These are phyloP conservation scores for Ascochyta fabae DNA, from an alignment of 2,329 filamentous ascomycete genomes.

Conservation along the genomic window DNA sequence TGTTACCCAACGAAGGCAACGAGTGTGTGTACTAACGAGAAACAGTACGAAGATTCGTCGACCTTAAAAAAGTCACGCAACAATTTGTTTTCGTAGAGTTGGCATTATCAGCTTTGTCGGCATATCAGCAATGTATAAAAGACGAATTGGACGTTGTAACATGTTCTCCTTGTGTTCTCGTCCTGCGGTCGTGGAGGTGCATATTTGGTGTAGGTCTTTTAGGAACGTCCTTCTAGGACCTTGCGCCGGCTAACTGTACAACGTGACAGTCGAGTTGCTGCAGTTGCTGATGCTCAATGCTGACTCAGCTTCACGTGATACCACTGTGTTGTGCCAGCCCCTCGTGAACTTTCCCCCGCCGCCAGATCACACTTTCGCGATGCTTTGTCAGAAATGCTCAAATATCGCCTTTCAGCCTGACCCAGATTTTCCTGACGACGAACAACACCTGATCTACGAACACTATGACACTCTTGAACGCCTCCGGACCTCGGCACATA, in stretches of 20 bases:
- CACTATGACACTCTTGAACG: neutral
- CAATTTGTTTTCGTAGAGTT: conserved; percentile 33
- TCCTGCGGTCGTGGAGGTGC: no score
- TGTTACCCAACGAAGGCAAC: neutral
- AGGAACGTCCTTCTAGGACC: no score
- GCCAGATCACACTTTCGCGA: neutral
- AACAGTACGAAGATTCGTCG: conserved; percentile 39
- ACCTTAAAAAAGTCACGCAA: conserved; percentile 27
- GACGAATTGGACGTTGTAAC: neutral
- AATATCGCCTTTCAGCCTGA: neutral
- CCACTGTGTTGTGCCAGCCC: no score
- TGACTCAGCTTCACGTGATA: no score
- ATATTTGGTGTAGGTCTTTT: no score
- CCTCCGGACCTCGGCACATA: neutral
- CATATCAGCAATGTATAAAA: neutral
- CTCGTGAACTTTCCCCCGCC: no score
- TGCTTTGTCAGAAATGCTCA: neutral
- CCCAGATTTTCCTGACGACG: neutral
- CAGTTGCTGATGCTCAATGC: no score
- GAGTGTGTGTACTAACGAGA: conserved; percentile 14
- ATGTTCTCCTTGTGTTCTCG: no score
- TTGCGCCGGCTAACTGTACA: no score
- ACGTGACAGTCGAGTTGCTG: no score
- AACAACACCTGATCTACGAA: neutral
- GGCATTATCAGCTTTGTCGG: neutral